Evolutionary conservation across 768 basidiomycete genomes (phyloP).

Genomic region (Phallus indusiatus): DNA sequence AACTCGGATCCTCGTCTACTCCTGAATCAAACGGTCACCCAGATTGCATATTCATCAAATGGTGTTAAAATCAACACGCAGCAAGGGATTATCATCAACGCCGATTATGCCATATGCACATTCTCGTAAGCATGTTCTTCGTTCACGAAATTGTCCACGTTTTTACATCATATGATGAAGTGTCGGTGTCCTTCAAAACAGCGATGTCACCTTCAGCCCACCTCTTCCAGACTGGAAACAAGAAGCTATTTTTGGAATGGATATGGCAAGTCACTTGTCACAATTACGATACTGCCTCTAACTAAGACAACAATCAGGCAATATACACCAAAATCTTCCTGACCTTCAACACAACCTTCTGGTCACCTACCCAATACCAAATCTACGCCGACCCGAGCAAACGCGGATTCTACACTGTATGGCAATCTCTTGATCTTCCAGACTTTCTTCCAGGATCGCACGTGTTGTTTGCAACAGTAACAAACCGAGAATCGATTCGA

Average conservation of each 20-base stretch:
- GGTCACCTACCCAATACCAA: constrained; percentile 6
- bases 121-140: neutral
- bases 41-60: constrained; percentile 2
- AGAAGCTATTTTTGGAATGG: constrained; percentile 11
- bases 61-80: constrained; percentile 5
- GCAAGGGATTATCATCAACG: constrained; percentile 1
- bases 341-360: constrained; percentile 7
- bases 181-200: constrained; percentile 9
- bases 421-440: constrained; percentile 53
- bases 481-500: constrained; percentile 50
- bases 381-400: constrained; percentile 16
- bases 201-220: constrained; percentile 5
- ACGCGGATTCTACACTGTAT: constrained; percentile 55
- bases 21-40: constrained; percentile 3
- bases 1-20: neutral
- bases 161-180: neutral
- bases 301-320: neutral
- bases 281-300: neutral
- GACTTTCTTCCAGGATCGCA: constrained; percentile 54
- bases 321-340: constrained; percentile 10
- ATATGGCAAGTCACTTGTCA: constrained; percentile 4
- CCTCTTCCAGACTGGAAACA: constrained; percentile 7
- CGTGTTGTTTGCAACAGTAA: constrained; percentile 44
- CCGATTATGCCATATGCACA: constrained; percentile 8
- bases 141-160: neutral